Percentiles rank a stretch among this genome's conserved stretches.
These are phyloP conservation scores for Aspergillus texensis DNA, from an alignment of 2,329 filamentous ascomycete genomes.

Conservation along the genomic window DNA sequence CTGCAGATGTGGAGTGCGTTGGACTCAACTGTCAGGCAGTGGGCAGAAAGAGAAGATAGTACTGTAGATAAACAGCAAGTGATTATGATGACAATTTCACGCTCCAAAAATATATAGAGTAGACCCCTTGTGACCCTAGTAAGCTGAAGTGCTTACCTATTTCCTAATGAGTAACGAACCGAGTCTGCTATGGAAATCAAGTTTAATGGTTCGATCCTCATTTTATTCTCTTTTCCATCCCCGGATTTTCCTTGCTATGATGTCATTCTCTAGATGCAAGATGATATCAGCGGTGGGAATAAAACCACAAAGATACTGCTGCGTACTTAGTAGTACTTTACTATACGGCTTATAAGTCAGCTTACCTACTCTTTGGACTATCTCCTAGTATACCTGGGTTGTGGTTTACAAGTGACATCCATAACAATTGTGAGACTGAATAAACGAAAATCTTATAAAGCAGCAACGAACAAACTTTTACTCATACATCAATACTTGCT, in stretches of 20 bases:
- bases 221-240: not conserved
- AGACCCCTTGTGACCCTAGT: too few species aligned
- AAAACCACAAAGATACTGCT: not conserved
- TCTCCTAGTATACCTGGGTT: not conserved
- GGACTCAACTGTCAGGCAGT: not conserved
- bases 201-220: too few species aligned
- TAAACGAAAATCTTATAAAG: too few species aligned
- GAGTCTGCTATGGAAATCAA: too few species aligned
- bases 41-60: not conserved
- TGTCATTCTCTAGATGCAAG: not conserved
- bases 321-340: not conserved
- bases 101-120: too few species aligned
- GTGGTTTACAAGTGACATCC: not conserved
- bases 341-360: not conserved
- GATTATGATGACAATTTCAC: too few species aligned
- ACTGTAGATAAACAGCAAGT: not conserved
- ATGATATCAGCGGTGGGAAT: not conserved
- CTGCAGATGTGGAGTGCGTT: not conserved
- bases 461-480: too few species aligned
- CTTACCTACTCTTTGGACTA: not conserved
- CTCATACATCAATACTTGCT: not conserved
- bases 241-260: slow-evolving; percentile 2
- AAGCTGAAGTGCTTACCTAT: not conserved
- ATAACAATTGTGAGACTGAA: too few species aligned
- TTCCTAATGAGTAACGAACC: too few species aligned